Base-by-base conservation (phyloP, 2,329 filamentous ascomycete species). In the Cladosporium velox region DNA sequence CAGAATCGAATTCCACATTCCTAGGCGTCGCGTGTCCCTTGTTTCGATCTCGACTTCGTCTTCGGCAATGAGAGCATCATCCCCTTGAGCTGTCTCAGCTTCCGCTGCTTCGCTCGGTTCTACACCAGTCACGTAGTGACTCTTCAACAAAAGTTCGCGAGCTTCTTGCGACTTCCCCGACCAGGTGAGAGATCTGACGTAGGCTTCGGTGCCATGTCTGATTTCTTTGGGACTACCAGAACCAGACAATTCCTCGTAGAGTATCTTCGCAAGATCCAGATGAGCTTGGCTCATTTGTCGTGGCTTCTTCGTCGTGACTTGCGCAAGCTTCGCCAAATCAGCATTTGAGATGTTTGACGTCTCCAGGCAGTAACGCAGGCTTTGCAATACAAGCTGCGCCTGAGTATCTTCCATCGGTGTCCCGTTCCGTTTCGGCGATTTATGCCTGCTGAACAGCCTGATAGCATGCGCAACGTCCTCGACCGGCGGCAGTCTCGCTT, bases 381-480 rank as follows among this genome's bases (percentile, higher is more conserved):
- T 87, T 47, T 82, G 78, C 34, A 84, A 74, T 24, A 86, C 83
- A 70, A 88, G 81, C n/a, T 83, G 77, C 0, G 90, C 89, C 72
- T 95, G 90, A 51, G 88, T 84, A 71, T 87, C 82, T 77, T 91
- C 87, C 75, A 92, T 73, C 71, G 68, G 28, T 84, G 51, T 44
- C 34, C 10, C 15, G 73, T 70, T 80, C 73, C 68, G 80, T 78
- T 72, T 79, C 71, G 75, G 12, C 59, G 82, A 82, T 21, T 73
- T 73, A 32, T 59, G 54, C 1, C 80, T 75, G 71, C 94, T 88
- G 69, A 93, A 88, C 11, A 82, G 79, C 65, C 80, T 82, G 76
- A 91, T 89, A 5, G 90, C 91, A 41, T 85, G 81, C 0, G 87
- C 78, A 2, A 97, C 80, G 38, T 91, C 86, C n/a, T 83, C 76